Percentiles rank a stretch among this genome's conserved stretches.
phyloP scores from a whole-genome alignment of 148 eudicot genomes.

The Oxyria digyna region DNA sequence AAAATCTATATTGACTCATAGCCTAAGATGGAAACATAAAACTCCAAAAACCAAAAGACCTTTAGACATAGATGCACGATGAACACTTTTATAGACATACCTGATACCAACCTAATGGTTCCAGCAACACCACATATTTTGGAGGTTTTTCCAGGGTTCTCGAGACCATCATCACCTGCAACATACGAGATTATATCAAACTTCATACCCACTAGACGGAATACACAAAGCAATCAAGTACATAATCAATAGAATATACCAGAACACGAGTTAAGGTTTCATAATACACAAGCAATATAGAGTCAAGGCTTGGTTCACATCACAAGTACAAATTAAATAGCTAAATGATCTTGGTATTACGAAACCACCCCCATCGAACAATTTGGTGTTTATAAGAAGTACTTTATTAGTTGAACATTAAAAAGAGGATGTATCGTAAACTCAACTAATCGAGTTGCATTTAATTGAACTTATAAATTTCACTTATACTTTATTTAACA shows the following conservation, averaged over 20 bases:
- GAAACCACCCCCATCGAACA: not conserved
- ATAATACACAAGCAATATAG: not conserved
- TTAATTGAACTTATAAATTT: too few relatives aligned
- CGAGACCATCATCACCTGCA: conserved; percentile 45
- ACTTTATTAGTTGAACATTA: not conserved
- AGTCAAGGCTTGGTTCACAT: not conserved
- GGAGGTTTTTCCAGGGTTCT: conserved; percentile 42
- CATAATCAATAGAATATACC: not conserved
- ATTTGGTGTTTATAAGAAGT: not conserved
- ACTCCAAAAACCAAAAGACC: not conserved
- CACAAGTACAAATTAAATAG: not conserved
- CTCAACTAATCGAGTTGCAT: too few relatives aligned
- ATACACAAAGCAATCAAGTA: not conserved
- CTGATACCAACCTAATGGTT: conserved; percentile 82
- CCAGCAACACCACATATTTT: conserved; percentile 81
- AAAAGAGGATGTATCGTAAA: too few relatives aligned
- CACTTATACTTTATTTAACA: too few relatives aligned
- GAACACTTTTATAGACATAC: conserved; percentile 23
- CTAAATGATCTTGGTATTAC: not conserved
- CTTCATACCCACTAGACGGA: not conserved
- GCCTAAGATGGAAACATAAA: not conserved
- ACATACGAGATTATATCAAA: conserved; percentile 8
- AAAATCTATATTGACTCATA: not conserved
- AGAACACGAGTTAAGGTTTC: not conserved
- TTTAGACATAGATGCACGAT: not conserved